Base-by-base conservation (phyloP, 1,284 basidiomycete species). In the Schizophyllum commune region DNA sequence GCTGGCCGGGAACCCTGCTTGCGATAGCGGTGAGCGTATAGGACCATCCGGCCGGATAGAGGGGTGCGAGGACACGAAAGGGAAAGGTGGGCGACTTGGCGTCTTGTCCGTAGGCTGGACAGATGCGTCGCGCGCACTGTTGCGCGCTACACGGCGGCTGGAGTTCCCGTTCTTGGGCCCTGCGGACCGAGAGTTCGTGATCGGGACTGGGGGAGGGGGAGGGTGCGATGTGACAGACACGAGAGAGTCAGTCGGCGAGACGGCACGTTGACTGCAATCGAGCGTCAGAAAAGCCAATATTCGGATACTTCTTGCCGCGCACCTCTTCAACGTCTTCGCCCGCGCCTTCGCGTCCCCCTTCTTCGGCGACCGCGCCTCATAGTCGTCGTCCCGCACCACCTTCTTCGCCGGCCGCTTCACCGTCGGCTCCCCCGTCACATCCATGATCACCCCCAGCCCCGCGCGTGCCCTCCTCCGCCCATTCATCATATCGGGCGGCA, bases 181-280 rank as follows among this genome's bases (percentile, higher is more conserved):
- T 11, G 4, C 39, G 4, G 39, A 47, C 17, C 39, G 39, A 13
- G 39, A 11, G 17, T 11, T 17, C 13, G 39, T 13, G 13, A 47
- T 47, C 13, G 39, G 39, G 39, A 47, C 13, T 13, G 39, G 39
- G 13, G 39, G 39, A 47, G 17, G 39, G 17, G 39, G 39, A 17
- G 9, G 17, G 63, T 73, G 71, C 60, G 68, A 64, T 55, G 65
- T 63, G 61, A 66, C 57, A 63, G 89, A 91, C 53, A 86, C 74
- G 47, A 89, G 68, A 9, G 89, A 91, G 67, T 90, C 89, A 8
- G 88, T 79, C 7, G 89, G 89, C 1, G 89, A 91, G 21, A 76
- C 73, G n/a, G 79, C 80, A 57, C 89, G 84, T 47, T 47, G 39
- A 56, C 58, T 56, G 47, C 61, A 55, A 52, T 60, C 3, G 13